Conservation (phyloP, 2,329 filamentous ascomycete genomes). For the Ceratocystis eucalypticola region DNA sequence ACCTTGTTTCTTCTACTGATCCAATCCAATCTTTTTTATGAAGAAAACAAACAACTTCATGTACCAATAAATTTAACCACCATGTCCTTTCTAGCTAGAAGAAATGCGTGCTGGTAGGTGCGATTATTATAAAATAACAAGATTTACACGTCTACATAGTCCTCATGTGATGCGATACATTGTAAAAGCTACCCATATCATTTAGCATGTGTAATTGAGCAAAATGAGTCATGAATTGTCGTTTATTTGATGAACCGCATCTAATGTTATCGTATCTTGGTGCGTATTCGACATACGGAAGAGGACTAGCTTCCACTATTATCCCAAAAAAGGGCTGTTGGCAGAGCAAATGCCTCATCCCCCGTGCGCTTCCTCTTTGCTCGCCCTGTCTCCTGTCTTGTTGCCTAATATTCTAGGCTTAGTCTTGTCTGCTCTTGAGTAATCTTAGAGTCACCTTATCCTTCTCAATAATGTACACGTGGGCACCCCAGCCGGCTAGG, state of each 20-base stretch:
- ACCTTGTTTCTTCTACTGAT: background rate
- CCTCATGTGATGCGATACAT: background rate
- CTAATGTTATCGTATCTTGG: conserved; percentile 4
- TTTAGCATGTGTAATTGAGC: background rate
- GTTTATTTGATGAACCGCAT: conserved; percentile 17
- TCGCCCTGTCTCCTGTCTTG: background rate
- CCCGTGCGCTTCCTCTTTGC: background rate
- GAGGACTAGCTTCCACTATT: background rate
- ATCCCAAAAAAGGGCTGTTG: background rate
- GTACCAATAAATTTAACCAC: background rate
- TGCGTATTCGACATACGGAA: background rate
- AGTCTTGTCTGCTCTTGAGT: conserved; percentile 95
- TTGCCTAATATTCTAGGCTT: conserved; percentile 26
- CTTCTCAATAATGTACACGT: conserved; percentile 99
- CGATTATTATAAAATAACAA: background rate
- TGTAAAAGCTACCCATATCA: too few relatives aligned
- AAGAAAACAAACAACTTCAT: background rate
- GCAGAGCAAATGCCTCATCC: background rate
- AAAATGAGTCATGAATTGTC: conserved; percentile 15
- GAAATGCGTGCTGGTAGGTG: background rate
- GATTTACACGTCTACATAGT: background rate
- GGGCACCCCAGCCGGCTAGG: conserved; percentile 91
- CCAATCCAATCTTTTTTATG: background rate
- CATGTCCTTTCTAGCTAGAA: too few relatives aligned
- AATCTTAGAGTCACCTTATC: conserved; percentile 98